Evolutionary conservation across 495 filamentous ascomycete species (phyloP), one percentile per base, ranked within the genome.

Genomic region (Trichoderma gamsii): DNA sequence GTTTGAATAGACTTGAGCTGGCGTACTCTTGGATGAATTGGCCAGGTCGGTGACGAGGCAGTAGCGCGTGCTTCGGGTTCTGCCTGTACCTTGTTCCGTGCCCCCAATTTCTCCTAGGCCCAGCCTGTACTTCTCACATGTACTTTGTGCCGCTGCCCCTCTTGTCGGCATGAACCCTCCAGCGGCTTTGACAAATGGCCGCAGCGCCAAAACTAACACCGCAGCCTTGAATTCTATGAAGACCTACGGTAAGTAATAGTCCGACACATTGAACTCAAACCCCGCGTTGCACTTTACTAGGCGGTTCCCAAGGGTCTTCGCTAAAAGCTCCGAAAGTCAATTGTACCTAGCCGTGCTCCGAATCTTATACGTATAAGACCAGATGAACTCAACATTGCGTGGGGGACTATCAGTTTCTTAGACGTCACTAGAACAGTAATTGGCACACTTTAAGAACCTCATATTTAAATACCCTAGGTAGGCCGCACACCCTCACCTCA

Each of bases 21-120:
- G 23, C 25, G 56, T 61, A 27, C 25, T 61, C 11, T 29, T 29
- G 21, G 56, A 11, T 32, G 23, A 61, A 25, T 61, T 61, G 27
- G 56, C 51, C 56, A 61, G 56, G 56, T 61, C 56, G 56, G 56
- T 61, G 56, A 61, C 56, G 56, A 61, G 56, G 56, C 56, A 61
- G 56, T 32, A 61, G 56, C 27, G 56, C 56, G 56, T 61, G 56
- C 56, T 29, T 27, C 43, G 13, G 43, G 5, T 46, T 46, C 18
- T 15, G 43, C 13, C 43, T 46, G 43, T 46, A 16, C 43, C 43
- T 46, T 46, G 43, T 46, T 15, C 43, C 43, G 43, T 46, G 18
- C 43, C 43, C 35, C 35, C 29, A 29, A 9, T 38, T 38, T 38
- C 35, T 38, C 8, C 35, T 9, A 38, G 35, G 35, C 35, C 18